Evolutionary conservation across 1,139 yeast species (phyloP).

Genomic region (Hansenula lynferdii): DNA sequence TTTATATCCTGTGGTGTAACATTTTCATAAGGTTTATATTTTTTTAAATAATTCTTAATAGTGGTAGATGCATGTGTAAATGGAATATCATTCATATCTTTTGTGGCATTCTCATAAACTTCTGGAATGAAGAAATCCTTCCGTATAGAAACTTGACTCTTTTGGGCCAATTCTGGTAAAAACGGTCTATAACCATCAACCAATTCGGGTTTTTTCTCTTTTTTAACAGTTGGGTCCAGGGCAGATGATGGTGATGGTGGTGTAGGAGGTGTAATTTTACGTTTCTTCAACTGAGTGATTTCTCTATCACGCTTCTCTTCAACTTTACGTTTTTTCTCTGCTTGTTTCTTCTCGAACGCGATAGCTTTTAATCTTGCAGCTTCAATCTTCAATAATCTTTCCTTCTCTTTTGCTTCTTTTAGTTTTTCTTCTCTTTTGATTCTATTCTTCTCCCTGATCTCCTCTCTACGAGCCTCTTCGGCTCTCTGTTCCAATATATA

Average conservation of each 20-base stretch:
- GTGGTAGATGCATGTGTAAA: slow-evolving; percentile 13
- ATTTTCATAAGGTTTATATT: slow-evolving; percentile 13
- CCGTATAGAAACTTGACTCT: slow-evolving; percentile 18
- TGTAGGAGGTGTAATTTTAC: not conserved
- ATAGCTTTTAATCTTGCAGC: slow-evolving; percentile 1
- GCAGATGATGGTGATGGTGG: not conserved
- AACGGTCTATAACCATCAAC: slow-evolving; percentile 21
- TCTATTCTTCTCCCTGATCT: not conserved
- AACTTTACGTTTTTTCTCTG: slow-evolving; percentile 2
- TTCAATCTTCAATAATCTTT: not conserved
- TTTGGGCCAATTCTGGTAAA: slow-evolving; percentile 8
- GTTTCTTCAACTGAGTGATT: not conserved
- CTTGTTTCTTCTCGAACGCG: slow-evolving; percentile 1
- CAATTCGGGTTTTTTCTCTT: slow-evolving; percentile 8
- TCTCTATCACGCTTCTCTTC: not conserved
- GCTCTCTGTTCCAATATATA: not conserved
- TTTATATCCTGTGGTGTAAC: slow-evolving; percentile 11
- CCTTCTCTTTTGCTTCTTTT: too few species aligned
- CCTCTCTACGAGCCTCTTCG: slow-evolving; percentile 1
- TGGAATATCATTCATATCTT: not conserved
- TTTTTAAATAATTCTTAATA: slow-evolving; percentile 5
- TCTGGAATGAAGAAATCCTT: slow-evolving; percentile 17
- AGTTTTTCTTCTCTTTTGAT: slow-evolving; percentile 3
- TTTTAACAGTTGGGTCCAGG: slow-evolving; percentile 11
- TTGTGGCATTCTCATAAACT: slow-evolving; percentile 6